Conservation (phyloP, 2,329 filamentous ascomycete species). For the Fusarium cyanostomum region DNA sequence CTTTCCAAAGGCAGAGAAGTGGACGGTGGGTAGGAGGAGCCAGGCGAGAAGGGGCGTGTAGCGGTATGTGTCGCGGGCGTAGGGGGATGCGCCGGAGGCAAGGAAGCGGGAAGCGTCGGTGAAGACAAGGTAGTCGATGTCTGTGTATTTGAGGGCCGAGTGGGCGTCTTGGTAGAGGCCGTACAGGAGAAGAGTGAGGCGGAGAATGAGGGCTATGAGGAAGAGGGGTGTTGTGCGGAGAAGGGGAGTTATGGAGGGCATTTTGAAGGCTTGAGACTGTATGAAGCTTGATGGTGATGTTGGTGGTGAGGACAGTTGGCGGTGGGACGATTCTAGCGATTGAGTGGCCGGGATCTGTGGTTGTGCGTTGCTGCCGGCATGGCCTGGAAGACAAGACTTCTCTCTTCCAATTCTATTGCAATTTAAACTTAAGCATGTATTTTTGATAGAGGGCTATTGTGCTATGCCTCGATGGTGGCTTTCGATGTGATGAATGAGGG, state of each 20-base stretch:
- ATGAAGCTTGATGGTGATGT: background rate
- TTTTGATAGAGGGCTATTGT: conserved; percentile 4
- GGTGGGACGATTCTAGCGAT: conserved; percentile 26
- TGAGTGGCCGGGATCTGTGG: background rate
- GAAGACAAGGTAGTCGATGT: conserved; percentile 99
- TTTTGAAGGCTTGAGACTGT: conserved; percentile 23
- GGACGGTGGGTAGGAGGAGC: conserved; percentile 81
- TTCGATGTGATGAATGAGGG: conserved; percentile 8
- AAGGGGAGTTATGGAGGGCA: conserved; percentile 41
- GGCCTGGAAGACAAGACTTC: background rate
- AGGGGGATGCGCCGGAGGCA: conserved; percentile 75
- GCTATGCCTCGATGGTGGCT: conserved; percentile 23
- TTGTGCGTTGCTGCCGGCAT: conserved; percentile 22
- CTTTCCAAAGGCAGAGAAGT: conserved; percentile 87
- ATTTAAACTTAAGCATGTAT: background rate
- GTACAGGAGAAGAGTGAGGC: conserved; percentile 80
- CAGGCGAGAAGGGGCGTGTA: conserved; percentile 96
- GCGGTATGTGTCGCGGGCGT: conserved; percentile 91
- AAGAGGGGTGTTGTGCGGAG: conserved; percentile 60
- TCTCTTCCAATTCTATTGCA: background rate
- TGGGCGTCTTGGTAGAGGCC: conserved; percentile 92
- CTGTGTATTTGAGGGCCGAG: conserved; percentile 95
- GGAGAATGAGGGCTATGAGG: conserved; percentile 68
- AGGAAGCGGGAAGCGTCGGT: conserved; percentile 90
- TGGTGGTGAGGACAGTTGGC: conserved; percentile 41